Evolutionary conservation across 2,329 filamentous ascomycete species (phyloP), one percentile per base, ranked within the genome.

Genomic region (Tolypocladium sp.): DNA sequence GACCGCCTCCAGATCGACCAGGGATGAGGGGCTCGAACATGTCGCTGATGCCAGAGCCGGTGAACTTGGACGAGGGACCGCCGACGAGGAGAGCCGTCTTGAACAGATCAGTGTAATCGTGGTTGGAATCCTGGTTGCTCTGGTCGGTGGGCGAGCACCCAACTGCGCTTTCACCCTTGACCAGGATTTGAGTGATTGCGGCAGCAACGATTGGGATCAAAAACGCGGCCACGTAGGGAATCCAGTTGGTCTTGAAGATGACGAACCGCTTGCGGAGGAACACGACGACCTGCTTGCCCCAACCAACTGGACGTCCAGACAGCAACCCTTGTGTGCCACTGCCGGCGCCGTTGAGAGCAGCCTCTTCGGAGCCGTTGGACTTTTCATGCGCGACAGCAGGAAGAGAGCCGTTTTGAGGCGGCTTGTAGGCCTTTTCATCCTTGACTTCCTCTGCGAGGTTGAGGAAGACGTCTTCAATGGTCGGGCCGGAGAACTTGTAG

Each of bases 391-490:
- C 6, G 49, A 35, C 30, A 13, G 9, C 13, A n/a, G 49, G 27
- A 13, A 52, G 20, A 13, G 17, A 12, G 55, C 17, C 66, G 64
- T 8, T 64, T n/a, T 54, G 65, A 55, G 56, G 69, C 56, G 37
- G 66, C 13, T 58, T 56, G 17, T 33, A 17, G 13, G 37, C 15
- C 20, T 20, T 27, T 3, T n/a, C 38, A 8, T n/a, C 38, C 9
- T 79, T 81, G 61, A 91, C 82, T 70, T 96, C 92, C 67, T 93
- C 90, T 0, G 92, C 91, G 44, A 96, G 80, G 63, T 91, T 87
- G 33, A 97, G 76, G 72, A 97, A 97, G 0, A 96, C 92, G 65
- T 96, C 92, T 70, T 97, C 92, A 44, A 97, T 92, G 0, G 91
- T 95, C 0, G 92, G 93, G 0, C 91, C 91, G 17, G 89, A 90